phyloP scores from a whole-genome alignment of 352 stramenopile species.

The Phytophthora sansomeana region DNA sequence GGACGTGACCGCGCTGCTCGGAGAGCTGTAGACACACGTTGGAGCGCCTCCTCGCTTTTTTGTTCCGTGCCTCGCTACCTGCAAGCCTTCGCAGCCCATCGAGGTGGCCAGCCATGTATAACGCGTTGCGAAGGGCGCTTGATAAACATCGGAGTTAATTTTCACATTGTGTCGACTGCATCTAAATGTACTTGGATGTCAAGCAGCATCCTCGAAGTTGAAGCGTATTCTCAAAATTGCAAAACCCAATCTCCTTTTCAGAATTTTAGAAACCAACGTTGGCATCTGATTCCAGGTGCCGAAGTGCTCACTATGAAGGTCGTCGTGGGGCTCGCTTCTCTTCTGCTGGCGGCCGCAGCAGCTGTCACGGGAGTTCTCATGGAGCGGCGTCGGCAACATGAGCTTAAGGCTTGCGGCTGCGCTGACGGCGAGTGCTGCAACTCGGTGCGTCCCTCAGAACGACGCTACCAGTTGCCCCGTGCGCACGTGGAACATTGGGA shows the following conservation, averaged over 20 bases:
- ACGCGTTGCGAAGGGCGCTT: not conserved
- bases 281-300: constrained; percentile 27
- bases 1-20: constrained; percentile 81
- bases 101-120: constrained; percentile 12
- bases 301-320: constrained; percentile 41
- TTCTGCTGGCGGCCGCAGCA: constrained; percentile 31
- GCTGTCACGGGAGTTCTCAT: constrained; percentile 36
- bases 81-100: constrained; percentile 5
- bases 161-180: too few relatives aligned
- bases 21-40: constrained; percentile 51
- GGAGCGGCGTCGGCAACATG: constrained; percentile 41
- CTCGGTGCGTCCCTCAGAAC: constrained; percentile 60
- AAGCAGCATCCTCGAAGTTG: too few relatives aligned
- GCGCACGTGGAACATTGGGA: constrained; percentile 81
- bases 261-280: constrained; percentile 21
- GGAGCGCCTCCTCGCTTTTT: constrained; percentile 13
- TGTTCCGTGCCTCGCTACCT: constrained; percentile 18
- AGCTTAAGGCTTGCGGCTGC: constrained; percentile 58
- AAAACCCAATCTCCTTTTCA: constrained; percentile 2
- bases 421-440: constrained; percentile 83
- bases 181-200: too few relatives aligned
- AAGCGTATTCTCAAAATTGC: too few relatives aligned
- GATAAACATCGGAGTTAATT: constrained; percentile 23
- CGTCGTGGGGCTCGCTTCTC: constrained; percentile 30
- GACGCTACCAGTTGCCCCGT: constrained; percentile 74